phyloP scores from a whole-genome alignment of 2,329 filamentous ascomycete genomes.

The Fusarium sp. region DNA sequence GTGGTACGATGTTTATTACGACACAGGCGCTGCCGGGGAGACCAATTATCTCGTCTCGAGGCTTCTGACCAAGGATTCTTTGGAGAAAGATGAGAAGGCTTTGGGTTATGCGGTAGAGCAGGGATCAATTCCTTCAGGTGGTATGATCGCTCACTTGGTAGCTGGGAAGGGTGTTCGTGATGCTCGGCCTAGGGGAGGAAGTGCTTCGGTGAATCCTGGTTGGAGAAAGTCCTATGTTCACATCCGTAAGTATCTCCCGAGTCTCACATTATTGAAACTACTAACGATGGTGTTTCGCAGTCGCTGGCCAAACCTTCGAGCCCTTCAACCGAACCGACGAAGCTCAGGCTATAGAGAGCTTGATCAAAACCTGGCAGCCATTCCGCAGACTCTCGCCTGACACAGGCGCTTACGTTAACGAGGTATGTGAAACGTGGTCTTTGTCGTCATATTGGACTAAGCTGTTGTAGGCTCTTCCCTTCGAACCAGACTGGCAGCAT shows the following conservation, averaged over 20 bases:
- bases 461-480: conserved; percentile 50
- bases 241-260: conserved; percentile 54
- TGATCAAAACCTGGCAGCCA: conserved; percentile 52
- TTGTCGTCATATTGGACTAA: not conserved
- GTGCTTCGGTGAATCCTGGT: conserved; percentile 63
- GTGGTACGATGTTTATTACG: conserved; percentile 56
- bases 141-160: conserved; percentile 57
- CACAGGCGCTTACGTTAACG: conserved; percentile 62
- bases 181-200: conserved; percentile 59
- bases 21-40: conserved; percentile 53
- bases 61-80: conserved; percentile 56
- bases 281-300: conserved; percentile 24
- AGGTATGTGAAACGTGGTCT: conserved; percentile 50
- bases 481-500: conserved; percentile 56
- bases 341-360: conserved; percentile 40
- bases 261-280: no score
- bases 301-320: conserved; percentile 46
- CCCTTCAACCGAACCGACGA: conserved; percentile 53
- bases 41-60: conserved; percentile 59
- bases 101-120: conserved; percentile 56
- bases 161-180: conserved; percentile 60
- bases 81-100: conserved; percentile 48
- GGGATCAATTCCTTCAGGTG: conserved; percentile 49
- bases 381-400: conserved; percentile 57
- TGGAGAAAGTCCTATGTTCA: conserved; percentile 64